A percentile compares a stretch with the other conserved stretches of the same genome.
These are phyloP conservation scores for Closterium sp. DNA, from an alignment of 139 green algal species.

Conservation along the genomic window DNA sequence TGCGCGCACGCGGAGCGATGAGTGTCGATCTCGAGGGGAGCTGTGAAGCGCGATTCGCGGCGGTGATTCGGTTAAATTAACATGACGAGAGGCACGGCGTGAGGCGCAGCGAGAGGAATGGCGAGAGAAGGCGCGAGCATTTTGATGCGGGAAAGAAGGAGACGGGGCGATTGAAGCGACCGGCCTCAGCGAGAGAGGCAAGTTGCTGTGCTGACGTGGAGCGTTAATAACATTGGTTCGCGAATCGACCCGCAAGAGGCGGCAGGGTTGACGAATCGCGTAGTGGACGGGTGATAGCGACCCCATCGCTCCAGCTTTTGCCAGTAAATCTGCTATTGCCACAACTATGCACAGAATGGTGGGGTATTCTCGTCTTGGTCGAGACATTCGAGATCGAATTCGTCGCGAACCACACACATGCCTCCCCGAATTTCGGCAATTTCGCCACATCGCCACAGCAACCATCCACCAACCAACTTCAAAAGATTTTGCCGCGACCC, in stretches of 20 bases:
- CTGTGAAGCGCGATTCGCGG: no score
- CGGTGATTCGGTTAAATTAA: neutral
- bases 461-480: neutral
- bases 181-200: neutral
- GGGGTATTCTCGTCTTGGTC: no score
- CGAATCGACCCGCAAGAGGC: neutral
- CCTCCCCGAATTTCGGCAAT: no score
- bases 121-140: neutral
- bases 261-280: neutral
- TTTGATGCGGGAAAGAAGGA: neutral
- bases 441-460: neutral
- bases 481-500: neutral
- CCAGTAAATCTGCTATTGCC: no score
- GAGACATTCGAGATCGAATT: no score
- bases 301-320: neutral
- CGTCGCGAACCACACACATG: no score
- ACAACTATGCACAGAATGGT: no score
- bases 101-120: neutral
- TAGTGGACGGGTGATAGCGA: neutral
- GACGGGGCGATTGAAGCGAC: neutral
- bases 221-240: neutral
- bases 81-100: no score
- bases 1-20: neutral
- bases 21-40: neutral
- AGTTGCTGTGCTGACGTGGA: neutral